Evolutionary conservation across 192 early-diverging fungal genomes (phyloP), one percentile per base, ranked within the genome.

Genomic region (Rhizophagus sp.): DNA sequence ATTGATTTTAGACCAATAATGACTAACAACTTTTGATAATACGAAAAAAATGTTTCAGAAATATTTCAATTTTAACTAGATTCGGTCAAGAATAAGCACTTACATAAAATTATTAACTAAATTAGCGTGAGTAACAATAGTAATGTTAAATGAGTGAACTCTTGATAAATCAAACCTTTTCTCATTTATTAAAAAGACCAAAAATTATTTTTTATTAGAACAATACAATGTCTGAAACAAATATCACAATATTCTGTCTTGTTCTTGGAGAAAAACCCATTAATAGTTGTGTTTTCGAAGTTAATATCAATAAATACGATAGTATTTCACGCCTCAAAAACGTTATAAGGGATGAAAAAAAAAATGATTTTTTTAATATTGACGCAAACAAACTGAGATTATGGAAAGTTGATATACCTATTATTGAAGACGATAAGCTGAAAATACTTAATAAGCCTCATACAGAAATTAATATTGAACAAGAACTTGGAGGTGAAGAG

Each of bases 371-470:
- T 34, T 12, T 13, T 22, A 13, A 70, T 30, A 34, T 70, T 41
- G 30, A 33, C 2, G 27, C 68, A 5, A 22, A 70, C 15, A 22
- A 70, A 13, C 8, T 64, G 8, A 64, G 62, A 9, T 4, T 70
- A 70, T 70, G 33, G 33, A 70, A 70, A 19, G 68, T 70, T 17
- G 33, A 70, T 17, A 70, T 70, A 33, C 33, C 33, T 70, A 39
- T 75, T 15, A 36, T 4, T 34, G 11, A 70, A 41, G 8, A 24
- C 0, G 68, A 41, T 22, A 70, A 70, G 13, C 3, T 70, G 15
- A 70, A 70, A 70, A 70, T 64, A 64, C 62, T 64, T 27, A 27
- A 64, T 27, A 24, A n/a, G 25, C 62, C 33, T 17, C 12, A 70
- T 39, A 12, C 19, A 70, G 19, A 36, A 17, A 41, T 41, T 41